Conservation (phyloP, 1,284 basidiomycete species). For the Ustilago crameri region DNA sequence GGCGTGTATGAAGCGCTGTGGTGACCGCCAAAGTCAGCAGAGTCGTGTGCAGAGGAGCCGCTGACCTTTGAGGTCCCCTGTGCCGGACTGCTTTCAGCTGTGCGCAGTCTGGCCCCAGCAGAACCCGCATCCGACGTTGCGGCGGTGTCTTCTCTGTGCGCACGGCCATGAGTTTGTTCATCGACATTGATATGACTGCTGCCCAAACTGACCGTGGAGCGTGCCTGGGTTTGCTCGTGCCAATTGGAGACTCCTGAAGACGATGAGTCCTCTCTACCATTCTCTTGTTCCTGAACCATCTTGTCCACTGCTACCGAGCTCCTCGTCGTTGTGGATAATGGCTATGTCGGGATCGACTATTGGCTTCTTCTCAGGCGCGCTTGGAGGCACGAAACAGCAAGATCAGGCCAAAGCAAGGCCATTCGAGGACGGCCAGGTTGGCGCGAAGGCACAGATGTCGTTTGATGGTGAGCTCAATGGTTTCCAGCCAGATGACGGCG, state of each 20-base stretch:
- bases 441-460: slow-evolving; percentile 1
- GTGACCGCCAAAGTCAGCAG: slow-evolving; percentile 8
- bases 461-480: neutral
- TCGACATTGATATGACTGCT: neutral
- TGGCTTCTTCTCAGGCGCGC: neutral
- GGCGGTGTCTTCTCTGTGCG: neutral
- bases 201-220: neutral
- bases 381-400: neutral
- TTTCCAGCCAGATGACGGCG: neutral
- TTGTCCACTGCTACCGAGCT: neutral
- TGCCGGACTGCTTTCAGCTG: neutral
- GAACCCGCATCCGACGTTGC: neutral
- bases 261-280: slow-evolving; percentile 5
- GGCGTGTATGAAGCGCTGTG: slow-evolving; percentile 7
- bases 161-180: neutral
- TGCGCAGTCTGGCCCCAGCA: neutral
- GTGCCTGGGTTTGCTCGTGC: neutral
- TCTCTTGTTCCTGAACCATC: slow-evolving; percentile 6
- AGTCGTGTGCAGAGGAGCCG: slow-evolving; percentile 10
- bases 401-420: no score
- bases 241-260: slow-evolving; percentile 6
- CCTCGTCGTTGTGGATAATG: neutral
- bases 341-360: neutral
- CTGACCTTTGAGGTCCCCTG: neutral
- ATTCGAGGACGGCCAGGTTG: neutral